These are phyloP conservation scores for Penicillium sp. DNA, from an alignment of 2,329 filamentous ascomycete genomes.

Conservation along the genomic window DNA sequence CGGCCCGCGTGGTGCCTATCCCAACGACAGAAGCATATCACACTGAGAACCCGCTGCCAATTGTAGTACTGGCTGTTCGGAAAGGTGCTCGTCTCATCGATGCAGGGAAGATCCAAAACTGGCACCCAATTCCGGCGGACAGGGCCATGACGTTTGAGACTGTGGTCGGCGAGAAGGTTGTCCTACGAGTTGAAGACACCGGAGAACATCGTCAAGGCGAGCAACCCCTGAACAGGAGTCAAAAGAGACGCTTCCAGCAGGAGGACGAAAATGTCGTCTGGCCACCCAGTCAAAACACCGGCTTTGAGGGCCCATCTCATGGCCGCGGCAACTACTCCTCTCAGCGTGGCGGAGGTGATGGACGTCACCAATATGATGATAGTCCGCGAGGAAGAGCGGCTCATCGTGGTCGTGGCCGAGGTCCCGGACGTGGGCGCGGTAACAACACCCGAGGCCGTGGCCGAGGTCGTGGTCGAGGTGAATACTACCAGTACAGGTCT, in stretches of 20 bases:
- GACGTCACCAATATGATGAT: conserved; percentile 44
- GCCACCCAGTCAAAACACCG: conserved; percentile 25
- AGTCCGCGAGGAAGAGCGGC: conserved; percentile 37
- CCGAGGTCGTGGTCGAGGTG: conserved; percentile 50
- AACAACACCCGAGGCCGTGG: conserved; percentile 42
- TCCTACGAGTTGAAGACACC: conserved; percentile 70
- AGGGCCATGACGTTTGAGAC: conserved; percentile 76
- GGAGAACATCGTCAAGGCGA: conserved; percentile 60
- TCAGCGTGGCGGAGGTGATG: conserved; percentile 31
- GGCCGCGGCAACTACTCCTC: conserved; percentile 25
- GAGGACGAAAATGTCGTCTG: conserved; percentile 52
- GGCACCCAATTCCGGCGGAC: conserved; percentile 71
- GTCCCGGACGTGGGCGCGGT: conserved; percentile 41
- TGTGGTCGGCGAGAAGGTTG: conserved; percentile 79
- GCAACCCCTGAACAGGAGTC: conserved; percentile 52
- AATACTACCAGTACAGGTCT: conserved; percentile 60
- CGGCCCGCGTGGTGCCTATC: conserved; percentile 72
- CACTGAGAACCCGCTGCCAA: conserved; percentile 74
- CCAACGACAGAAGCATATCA: conserved; percentile 66
- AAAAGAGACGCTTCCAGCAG: conserved; percentile 59
- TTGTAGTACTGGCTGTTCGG: conserved; percentile 78
- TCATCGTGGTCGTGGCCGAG: conserved; percentile 37
- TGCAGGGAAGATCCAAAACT: conserved; percentile 75
- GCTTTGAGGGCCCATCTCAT: conserved; percentile 24
- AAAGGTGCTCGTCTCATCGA: conserved; percentile 75